Evolutionary conservation across 2,329 filamentous ascomycete species (phyloP), one percentile per base, ranked within the genome.

Genomic region (Colletotrichum sansevieriae): DNA sequence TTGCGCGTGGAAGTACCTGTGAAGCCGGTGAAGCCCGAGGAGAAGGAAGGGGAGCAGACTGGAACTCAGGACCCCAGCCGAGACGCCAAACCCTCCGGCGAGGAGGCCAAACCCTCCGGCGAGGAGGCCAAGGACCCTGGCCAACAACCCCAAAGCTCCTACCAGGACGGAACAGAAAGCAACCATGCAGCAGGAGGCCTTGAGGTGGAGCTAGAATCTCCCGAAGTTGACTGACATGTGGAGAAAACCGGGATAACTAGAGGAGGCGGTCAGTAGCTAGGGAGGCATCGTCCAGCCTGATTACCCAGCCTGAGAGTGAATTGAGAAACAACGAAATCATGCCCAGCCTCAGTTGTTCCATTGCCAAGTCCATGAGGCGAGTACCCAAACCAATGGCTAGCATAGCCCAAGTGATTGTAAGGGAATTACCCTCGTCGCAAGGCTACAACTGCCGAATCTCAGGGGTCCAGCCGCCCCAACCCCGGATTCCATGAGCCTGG

Each of bases 1-100:
- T 79, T 78, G 2, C 79, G 87, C 12, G 83, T 83, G 29, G 87
- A 89, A 73, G 84, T 83, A 76, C 59, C 59, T 11, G 59, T 62
- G 15, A 44, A 20, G n/a, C 59, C 59, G 39, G 59, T 54, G 22
- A 62, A 62, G 39, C 29, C 35, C 13, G 47, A 62, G 5, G 59
- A 54, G 9, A 43, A 43, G 59, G 55, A 58, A 9, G 49, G 37
- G n/a, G 47, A 35, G n/a, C 20, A 54, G n/a, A 8, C 37, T n/a
- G 47, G 25, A n/a, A 37, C 15, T 7, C 29, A 52, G 51, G 15
- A 9, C 33, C 11, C 57, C 57, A 18, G 44, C 35, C 33, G 51
- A 49, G 57, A 51, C 10, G 46, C 13, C 37, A 11, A 44, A 20
- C 25, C 18, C 22, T 41, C 22, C 22, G 15, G 59, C 59, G 47